Base-by-base conservation (phyloP, 2,329 filamentous ascomycete genomes). In the Rhinocladiella mackenziei region DNA sequence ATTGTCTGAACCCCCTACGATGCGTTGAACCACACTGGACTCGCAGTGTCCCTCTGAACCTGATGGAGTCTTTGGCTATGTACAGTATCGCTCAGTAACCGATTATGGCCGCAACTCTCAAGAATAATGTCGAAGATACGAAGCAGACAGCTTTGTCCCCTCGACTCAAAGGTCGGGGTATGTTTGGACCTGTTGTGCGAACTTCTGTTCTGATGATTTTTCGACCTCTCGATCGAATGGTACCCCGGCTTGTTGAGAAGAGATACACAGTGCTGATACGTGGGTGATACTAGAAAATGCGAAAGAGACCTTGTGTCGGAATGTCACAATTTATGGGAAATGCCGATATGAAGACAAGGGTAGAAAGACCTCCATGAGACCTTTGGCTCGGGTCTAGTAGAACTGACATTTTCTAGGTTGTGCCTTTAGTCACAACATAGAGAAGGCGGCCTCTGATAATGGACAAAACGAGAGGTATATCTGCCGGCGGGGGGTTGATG, bases 321-420 rank as follows among this genome's bases (percentile, higher is more conserved):
- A 96, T 68, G 84, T 96, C 50, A 78, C 89, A 51, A 94, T 96
- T 59, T 95, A 94, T 65, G 89, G 89, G 43, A 86, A 91, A 67
- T 96, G 89, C 66, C 84, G 88, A 54, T 94, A 89, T 67, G 86
- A 94, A 70, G 87, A 94, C 62, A 83, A 86, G 69, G 88, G 86
- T 69, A 61, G 48, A n/a, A n/a, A n/a, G n/a, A 45, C 22, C 26
- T 13, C 22, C 32, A 26, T 15, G 35, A 5, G 28, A 29, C 25
- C 18, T 19, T 9, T 31, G 26, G 37, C 28, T 28, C 28, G 18
- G 19, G 20, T 36, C 28, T 22, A 20, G 20, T 14, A 23, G 44
- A 37, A 51, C 46, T 51, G 41, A 50, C 40, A 17, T 14, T 18
- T 26, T 41, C n/a, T 22, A 77, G 74, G 77, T 48, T 95, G 89